Conservation (phyloP, 345 rosid genomes). For the Brassica nigra region DNA sequence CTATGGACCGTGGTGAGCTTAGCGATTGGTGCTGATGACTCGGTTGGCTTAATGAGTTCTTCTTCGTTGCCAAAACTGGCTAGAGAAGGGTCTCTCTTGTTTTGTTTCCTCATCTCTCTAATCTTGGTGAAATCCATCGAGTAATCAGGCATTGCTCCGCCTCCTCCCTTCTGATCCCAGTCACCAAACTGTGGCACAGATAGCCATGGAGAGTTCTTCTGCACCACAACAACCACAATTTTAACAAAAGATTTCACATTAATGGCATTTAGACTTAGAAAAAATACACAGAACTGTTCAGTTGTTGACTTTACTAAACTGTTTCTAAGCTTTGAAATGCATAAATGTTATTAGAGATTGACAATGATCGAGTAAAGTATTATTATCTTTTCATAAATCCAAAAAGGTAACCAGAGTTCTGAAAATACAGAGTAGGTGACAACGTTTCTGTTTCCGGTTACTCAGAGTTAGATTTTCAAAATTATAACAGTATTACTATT, state of each 20-base stretch:
- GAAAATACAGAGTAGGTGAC: conserved; percentile 9
- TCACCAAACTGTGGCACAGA: conserved; percentile 99
- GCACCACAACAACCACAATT: conserved; percentile 23
- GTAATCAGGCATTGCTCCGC: conserved; percentile 79
- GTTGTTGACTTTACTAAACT: conserved; percentile 21
- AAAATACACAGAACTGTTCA: background rate
- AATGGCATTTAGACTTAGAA: background rate
- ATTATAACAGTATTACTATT: conserved; percentile 13
- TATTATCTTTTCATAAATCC: conserved; percentile 6
- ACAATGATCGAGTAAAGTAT: background rate
- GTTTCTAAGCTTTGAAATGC: conserved; percentile 4
- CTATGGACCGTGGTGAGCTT: conserved; percentile 33
- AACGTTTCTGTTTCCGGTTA: background rate
- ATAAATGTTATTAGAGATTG: background rate
- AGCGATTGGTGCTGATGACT: conserved; percentile 31
- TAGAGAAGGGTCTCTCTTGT: conserved; percentile 87
- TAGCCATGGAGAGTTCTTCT: conserved; percentile 86
- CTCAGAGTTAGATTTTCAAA: background rate
- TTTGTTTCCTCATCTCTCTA: conserved; percentile 95
- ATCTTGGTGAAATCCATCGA: conserved; percentile 91
- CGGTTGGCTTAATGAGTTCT: conserved; percentile 62
- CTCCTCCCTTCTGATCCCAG: conserved; percentile 95
- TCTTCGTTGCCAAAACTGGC: conserved; percentile 95
- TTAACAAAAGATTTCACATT: background rate
- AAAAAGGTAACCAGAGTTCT: background rate